Conservation (phyloP, 305 asterid species). For the Striga hermonthica region DNA sequence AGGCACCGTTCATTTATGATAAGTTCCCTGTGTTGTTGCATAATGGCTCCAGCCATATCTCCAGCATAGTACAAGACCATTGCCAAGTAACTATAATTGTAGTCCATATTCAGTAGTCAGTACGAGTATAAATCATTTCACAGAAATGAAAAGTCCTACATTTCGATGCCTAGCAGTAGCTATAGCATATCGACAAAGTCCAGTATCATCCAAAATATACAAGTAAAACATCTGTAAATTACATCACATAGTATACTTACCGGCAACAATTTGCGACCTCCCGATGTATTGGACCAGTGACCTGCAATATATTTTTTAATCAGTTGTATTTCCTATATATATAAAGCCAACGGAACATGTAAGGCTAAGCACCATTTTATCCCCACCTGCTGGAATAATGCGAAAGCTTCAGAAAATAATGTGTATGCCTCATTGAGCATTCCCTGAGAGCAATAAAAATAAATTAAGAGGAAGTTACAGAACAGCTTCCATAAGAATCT, state of each 20-base stretch:
- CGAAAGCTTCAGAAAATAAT: conserved; percentile 80
- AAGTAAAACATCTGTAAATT: conserved; percentile 19
- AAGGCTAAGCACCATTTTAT: conserved; percentile 7
- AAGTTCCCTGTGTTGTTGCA: conserved; percentile 96
- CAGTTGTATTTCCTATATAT: conserved; percentile 6
- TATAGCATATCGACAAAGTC: neutral
- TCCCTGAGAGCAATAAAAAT: conserved; percentile 48
- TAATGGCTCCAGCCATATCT: conserved; percentile 95
- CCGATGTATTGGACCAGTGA: conserved; percentile 96
- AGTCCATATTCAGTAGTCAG: conserved; percentile 25
- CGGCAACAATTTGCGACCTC: conserved; percentile 98
- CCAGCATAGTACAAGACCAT: conserved; percentile 98
- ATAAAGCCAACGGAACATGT: conserved; percentile 22
- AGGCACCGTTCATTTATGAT: conserved; percentile 96
- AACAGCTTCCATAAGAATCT: neutral
- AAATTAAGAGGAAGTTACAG: conserved; percentile 3
- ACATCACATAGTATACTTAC: conserved; percentile 41
- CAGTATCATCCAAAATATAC: conserved; percentile 16
- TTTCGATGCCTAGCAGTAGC: conserved; percentile 19
- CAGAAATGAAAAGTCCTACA: neutral
- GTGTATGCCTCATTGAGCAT: conserved; percentile 81
- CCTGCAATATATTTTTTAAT: conserved; percentile 44
- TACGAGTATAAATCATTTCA: conserved; percentile 17
- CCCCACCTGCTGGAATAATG: conserved; percentile 83
- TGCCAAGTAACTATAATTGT: conserved; percentile 70